Evolutionary conservation across 75 land plant genomes (phyloP).

Genomic region (Isoetes taiwanensis): DNA sequence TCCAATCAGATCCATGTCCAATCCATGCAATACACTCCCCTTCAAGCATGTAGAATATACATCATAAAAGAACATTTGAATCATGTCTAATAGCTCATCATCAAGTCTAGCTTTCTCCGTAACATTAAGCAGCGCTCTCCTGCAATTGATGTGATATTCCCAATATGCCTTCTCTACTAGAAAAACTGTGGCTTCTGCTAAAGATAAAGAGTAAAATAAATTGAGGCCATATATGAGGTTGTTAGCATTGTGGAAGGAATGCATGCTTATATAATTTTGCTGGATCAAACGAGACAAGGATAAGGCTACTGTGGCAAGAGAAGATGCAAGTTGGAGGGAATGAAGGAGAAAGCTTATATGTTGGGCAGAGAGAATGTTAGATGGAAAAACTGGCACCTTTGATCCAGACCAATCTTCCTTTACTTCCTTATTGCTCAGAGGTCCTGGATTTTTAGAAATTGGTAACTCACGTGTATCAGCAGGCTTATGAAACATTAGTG

Average conservation of each 20-base stretch:
- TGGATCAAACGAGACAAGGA: background rate
- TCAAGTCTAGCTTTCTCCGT: background rate
- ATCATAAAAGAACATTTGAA: background rate
- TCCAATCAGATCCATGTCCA: background rate
- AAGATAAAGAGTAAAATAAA: background rate
- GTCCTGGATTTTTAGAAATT: too few relatives aligned
- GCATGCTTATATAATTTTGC: background rate
- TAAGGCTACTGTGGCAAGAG: background rate
- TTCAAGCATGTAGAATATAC: background rate
- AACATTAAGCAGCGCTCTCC: background rate
- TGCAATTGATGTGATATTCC: background rate
- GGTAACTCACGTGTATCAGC: too few relatives aligned
- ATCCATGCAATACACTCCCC: conserved; percentile 2
- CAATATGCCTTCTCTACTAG: background rate
- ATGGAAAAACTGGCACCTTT: conserved; percentile 23
- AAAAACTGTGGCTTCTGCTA: background rate
- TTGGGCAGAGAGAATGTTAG: background rate
- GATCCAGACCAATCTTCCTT: background rate
- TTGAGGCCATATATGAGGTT: background rate
- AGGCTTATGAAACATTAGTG: background rate
- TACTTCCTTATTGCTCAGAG: background rate
- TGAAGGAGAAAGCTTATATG: background rate
- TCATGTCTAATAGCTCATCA: background rate
- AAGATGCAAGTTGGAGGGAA: background rate
- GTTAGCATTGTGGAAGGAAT: background rate